These are phyloP conservation scores for Hansenula lynferdii DNA, from an alignment of 1,139 yeast genomes.

Conservation along the genomic window DNA sequence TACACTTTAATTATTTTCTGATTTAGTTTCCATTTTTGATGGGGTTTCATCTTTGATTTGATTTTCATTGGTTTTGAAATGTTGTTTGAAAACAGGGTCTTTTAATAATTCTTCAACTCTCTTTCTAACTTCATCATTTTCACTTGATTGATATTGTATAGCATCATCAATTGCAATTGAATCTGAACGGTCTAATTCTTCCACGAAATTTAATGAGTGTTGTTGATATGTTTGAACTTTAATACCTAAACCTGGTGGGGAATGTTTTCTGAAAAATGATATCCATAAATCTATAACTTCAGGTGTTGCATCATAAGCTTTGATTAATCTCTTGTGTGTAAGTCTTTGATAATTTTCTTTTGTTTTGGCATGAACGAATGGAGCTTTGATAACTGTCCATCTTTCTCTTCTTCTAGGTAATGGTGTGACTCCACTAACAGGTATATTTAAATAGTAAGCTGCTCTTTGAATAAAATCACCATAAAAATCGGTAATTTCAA, in stretches of 20 bases:
- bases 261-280: constrained; percentile 72
- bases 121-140: constrained; percentile 19
- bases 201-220: constrained; percentile 39
- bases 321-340: constrained; percentile 70
- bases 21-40: background rate
- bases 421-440: constrained; percentile 67
- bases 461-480: constrained; percentile 86
- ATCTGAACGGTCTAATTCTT: constrained; percentile 29
- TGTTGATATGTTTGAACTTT: constrained; percentile 63
- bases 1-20: constrained; percentile 4
- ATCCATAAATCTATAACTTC: constrained; percentile 83
- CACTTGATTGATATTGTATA: background rate
- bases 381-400: constrained; percentile 92
- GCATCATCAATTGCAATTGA: constrained; percentile 11
- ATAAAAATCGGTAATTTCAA: constrained; percentile 66
- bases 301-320: constrained; percentile 80
- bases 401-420: constrained; percentile 71
- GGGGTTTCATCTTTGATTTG: background rate
- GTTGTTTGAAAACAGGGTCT: constrained; percentile 54
- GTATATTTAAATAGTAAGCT: constrained; percentile 86
- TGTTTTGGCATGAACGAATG: constrained; percentile 91
- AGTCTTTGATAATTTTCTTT: constrained; percentile 92
- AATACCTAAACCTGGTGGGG: constrained; percentile 78
- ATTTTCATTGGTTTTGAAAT: constrained; percentile 4
- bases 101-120: constrained; percentile 71